Conservation (phyloP, 2,329 filamentous ascomycete species). For the Blumeria hordei region DNA sequence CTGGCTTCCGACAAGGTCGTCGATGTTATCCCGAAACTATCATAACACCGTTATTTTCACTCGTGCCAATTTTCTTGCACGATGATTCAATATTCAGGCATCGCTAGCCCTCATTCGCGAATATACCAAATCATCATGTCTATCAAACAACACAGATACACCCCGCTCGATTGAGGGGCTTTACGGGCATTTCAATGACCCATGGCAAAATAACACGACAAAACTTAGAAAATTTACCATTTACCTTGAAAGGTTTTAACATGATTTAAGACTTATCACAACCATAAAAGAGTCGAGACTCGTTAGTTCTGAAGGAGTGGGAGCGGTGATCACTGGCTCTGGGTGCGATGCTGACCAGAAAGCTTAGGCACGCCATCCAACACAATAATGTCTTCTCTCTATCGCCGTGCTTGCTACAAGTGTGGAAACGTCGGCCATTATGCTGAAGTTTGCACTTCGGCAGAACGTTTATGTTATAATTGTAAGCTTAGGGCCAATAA, state of each 20-base stretch:
- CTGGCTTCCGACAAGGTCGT: background rate
- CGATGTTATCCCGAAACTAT: background rate
- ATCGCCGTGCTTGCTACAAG: slow-evolving; percentile 50
- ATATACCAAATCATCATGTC: background rate
- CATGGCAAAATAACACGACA: too few relatives aligned
- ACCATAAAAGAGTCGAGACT: too few relatives aligned
- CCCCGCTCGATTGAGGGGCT: too few relatives aligned
- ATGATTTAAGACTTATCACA: too few relatives aligned
- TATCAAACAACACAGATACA: slow-evolving; percentile 11
- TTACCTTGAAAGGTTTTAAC: too few relatives aligned
- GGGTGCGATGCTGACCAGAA: slow-evolving; percentile 14
- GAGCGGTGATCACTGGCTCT: slow-evolving; percentile 13
- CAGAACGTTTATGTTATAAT: slow-evolving; percentile 98
- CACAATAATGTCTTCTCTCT: slow-evolving; percentile 47
- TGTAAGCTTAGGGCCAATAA: slow-evolving; percentile 31
- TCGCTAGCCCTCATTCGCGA: slow-evolving; percentile 5
- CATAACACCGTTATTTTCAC: background rate
- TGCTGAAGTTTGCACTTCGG: slow-evolving; percentile 84
- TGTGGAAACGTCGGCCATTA: slow-evolving; percentile 64
- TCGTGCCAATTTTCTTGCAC: background rate
- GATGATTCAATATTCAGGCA: slow-evolving; percentile 4
- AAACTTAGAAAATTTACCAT: too few relatives aligned
- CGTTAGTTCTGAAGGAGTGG: slow-evolving; percentile 9
- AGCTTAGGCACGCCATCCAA: slow-evolving; percentile 14
- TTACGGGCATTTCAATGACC: too few relatives aligned